Conservation (phyloP, 352 stramenopile genomes). For the Globisporangium abappressorium region DNA sequence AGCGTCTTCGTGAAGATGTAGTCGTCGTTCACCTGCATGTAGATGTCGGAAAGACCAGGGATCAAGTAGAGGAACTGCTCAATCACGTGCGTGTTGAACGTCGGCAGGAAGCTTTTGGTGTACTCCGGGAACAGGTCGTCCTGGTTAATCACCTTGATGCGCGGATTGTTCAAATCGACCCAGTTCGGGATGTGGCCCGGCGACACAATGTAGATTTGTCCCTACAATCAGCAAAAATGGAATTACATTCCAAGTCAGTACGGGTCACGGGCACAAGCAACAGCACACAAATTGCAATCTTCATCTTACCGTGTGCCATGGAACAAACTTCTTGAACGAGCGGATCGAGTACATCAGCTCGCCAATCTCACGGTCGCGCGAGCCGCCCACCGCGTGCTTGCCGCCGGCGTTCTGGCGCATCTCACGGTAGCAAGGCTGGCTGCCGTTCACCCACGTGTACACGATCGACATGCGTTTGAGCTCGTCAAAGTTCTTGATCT, state of each 20-base stretch:
- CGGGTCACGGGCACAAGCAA: background rate
- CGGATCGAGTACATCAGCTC: constrained; percentile 88
- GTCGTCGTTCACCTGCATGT: constrained; percentile 90
- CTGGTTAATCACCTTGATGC: constrained; percentile 87
- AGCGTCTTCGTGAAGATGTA: constrained; percentile 87
- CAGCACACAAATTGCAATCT: background rate
- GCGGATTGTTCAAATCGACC: constrained; percentile 76
- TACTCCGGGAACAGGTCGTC: constrained; percentile 84
- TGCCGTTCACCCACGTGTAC: constrained; percentile 90
- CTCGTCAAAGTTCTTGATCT: constrained; percentile 85
- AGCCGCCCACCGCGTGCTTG: constrained; percentile 71
- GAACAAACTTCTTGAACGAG: constrained; percentile 78
- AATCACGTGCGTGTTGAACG: constrained; percentile 89
- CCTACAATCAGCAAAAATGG: constrained; percentile 19
- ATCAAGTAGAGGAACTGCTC: constrained; percentile 89
- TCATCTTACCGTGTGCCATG: constrained; percentile 60
- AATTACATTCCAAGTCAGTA: background rate
- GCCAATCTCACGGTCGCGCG: constrained; percentile 84
- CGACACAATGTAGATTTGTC: constrained; percentile 83
- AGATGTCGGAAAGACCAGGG: constrained; percentile 83
- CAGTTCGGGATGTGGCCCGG: constrained; percentile 81
- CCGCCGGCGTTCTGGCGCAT: constrained; percentile 59
- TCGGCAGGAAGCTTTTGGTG: constrained; percentile 74
- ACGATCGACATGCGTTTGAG: constrained; percentile 86
- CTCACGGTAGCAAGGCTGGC: constrained; percentile 80